Evolutionary conservation across 257 asterid genomes (phyloP), one percentile per base, ranked within the genome.

Genomic region (Rubia yunnanensis): DNA sequence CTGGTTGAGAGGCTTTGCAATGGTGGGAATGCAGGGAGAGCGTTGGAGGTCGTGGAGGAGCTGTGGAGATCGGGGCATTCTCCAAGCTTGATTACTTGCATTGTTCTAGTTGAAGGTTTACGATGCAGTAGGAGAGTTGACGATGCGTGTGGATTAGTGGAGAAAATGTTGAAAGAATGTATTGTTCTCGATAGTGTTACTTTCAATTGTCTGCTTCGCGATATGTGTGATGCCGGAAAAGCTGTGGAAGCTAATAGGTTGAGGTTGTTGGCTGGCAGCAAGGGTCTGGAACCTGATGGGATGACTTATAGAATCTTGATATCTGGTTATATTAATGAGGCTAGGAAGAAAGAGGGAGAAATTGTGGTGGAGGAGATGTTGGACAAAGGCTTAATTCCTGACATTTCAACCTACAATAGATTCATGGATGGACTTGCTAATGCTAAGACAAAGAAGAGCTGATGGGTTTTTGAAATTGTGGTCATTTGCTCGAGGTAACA

Each of bases 281-380:
- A 88, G 85, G 96, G 96, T 54, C 80, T 87, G 83, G 74, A 62
- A 53, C 73, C 76, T 35, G 97, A 89, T 83, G 84, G 88, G 30
- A 78, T 86, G 92, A 81, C 81, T 67, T 90, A 78, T 64, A 86
- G 83, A 75, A 82, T 94, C 70, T 82, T 94, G 87, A 74, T 90
- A 36, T 70, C 68, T 1, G 99, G 99, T 15, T 86, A 54, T 74
- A 66, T 70, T 1, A 80, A 66, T 74, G 97, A 88, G 79, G 89
- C 87, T 27, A 78, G 82, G 76, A 82, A 80, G 80, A 79, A 81
- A 74, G 99, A 92, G 66, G 94, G 95, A 14, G 88, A 86, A 78
- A 63, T 49, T 67, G 22, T 92, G 77, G 87, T 92, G 73, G 79
- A 84, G 68, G 99, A 89, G 81, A 92, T 89, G 99, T 70, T 89